Conservation (phyloP, 2,329 filamentous ascomycete species). For the Botrytis medusae region DNA sequence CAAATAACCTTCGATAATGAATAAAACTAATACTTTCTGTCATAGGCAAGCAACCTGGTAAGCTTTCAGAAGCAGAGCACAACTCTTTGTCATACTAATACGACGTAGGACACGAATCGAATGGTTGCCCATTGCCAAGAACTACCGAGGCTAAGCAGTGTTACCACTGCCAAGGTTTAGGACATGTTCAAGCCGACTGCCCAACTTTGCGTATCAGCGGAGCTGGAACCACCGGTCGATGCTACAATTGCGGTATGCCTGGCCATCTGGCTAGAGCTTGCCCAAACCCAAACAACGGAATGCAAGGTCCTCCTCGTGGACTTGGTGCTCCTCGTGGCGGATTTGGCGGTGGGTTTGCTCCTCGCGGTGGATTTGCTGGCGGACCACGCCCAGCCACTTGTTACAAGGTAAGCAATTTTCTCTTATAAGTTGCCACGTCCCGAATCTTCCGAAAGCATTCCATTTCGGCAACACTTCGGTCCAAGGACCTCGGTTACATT, state of each 20-base stretch:
- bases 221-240: conserved; percentile 77
- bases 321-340: conserved; percentile 69
- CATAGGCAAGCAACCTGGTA: conserved; percentile 77
- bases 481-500: background rate
- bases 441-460: background rate
- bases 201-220: conserved; percentile 91
- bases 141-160: conserved; percentile 99
- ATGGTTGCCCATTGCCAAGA: conserved; percentile 92
- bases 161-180: conserved; percentile 98
- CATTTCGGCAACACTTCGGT: conserved; percentile 9
- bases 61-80: conserved; percentile 8
- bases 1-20: background rate
- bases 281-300: conserved; percentile 65
- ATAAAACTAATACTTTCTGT: conserved; percentile 21
- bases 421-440: background rate
- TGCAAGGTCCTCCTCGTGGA: conserved; percentile 59
- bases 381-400: conserved; percentile 68
- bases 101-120: conserved; percentile 82
- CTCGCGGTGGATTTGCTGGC: conserved; percentile 73
- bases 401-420: conserved; percentile 53
- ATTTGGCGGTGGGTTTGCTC: conserved; percentile 59
- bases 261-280: conserved; percentile 92
- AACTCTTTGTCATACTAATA: conserved; percentile 8
- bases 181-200: conserved; percentile 98
- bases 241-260: conserved; percentile 93